These are phyloP conservation scores for Xerocomellus chrysenteron DNA, from an alignment of 768 basidiomycete genomes.

Conservation along the genomic window DNA sequence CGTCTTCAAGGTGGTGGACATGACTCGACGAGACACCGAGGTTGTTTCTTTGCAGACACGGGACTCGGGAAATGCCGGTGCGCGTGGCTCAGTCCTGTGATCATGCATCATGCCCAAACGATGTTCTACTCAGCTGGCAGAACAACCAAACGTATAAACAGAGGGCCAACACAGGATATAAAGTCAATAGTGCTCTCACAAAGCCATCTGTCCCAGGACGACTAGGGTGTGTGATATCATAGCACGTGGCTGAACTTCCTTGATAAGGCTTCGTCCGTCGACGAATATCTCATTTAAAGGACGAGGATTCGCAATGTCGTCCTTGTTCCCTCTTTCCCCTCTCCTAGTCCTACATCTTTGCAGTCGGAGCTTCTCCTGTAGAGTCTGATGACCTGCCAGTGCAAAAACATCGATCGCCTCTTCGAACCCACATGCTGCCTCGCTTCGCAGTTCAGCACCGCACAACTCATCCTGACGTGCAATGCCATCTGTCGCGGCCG, in stretches of 20 bases:
- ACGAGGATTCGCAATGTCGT: background rate
- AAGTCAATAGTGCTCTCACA: no score
- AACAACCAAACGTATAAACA: no score
- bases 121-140: no score
- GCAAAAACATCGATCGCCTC: background rate
- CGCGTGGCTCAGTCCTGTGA: no score
- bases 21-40: background rate
- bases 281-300: background rate
- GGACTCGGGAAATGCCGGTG: conserved; percentile 3
- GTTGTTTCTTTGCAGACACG: no score
- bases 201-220: no score
- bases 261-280: background rate
- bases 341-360: background rate
- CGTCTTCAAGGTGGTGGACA: conserved; percentile 1
- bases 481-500: background rate
- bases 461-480: conserved; percentile 2
- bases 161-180: no score
- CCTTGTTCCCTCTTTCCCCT: background rate
- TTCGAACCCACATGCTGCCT: background rate
- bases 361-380: no score
- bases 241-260: background rate
- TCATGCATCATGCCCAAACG: no score
- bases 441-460: background rate
- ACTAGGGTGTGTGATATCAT: background rate
- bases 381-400: background rate